phyloP scores from a whole-genome alignment of 306 rosid genomes.

The Senna siamea region DNA sequence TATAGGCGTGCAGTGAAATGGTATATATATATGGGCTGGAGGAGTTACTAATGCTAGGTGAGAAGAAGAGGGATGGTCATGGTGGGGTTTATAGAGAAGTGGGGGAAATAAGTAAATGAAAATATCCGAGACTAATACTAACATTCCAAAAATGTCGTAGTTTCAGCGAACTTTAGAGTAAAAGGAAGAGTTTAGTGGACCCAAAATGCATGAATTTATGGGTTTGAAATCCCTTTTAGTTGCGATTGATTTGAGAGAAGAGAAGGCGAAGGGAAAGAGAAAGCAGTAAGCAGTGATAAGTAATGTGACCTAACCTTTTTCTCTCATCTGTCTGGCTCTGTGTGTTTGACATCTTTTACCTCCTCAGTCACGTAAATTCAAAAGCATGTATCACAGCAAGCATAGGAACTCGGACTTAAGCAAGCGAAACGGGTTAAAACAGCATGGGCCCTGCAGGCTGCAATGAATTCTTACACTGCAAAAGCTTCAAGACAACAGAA shows the following conservation, averaged over 20 bases:
- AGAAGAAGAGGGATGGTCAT: slow-evolving; percentile 36
- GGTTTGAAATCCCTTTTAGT: background rate
- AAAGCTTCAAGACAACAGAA: slow-evolving; percentile 2
- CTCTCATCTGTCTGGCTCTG: slow-evolving; percentile 35
- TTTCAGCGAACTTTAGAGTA: slow-evolving; percentile 43
- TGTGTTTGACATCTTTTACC: slow-evolving; percentile 70
- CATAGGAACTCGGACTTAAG: slow-evolving; percentile 54
- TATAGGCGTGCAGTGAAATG: too few relatives aligned
- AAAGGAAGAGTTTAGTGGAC: slow-evolving; percentile 38
- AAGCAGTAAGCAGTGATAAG: slow-evolving; percentile 39
- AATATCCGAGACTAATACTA: slow-evolving; percentile 38
- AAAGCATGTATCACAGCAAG: slow-evolving; percentile 56
- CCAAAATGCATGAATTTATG: slow-evolving; percentile 39
- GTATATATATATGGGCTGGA: slow-evolving; percentile 45
- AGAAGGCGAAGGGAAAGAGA: slow-evolving; percentile 7
- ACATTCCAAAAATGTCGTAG: slow-evolving; percentile 55
- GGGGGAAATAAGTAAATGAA: slow-evolving; percentile 5
- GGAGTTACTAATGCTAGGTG: slow-evolving; percentile 16
- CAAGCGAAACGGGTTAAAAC: slow-evolving; percentile 28
- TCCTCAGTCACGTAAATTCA: slow-evolving; percentile 66
- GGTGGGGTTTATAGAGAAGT: slow-evolving; percentile 43
- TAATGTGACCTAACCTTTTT: slow-evolving; percentile 68
- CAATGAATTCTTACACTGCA: slow-evolving; percentile 17
- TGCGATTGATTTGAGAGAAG: slow-evolving; percentile 61
- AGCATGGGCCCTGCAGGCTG: slow-evolving; percentile 34